Percentiles rank a stretch among this genome's conserved stretches.
These are phyloP conservation scores for Veloporphyrellus conicus DNA, from an alignment of 1,284 basidiomycete genomes.

Conservation along the genomic window DNA sequence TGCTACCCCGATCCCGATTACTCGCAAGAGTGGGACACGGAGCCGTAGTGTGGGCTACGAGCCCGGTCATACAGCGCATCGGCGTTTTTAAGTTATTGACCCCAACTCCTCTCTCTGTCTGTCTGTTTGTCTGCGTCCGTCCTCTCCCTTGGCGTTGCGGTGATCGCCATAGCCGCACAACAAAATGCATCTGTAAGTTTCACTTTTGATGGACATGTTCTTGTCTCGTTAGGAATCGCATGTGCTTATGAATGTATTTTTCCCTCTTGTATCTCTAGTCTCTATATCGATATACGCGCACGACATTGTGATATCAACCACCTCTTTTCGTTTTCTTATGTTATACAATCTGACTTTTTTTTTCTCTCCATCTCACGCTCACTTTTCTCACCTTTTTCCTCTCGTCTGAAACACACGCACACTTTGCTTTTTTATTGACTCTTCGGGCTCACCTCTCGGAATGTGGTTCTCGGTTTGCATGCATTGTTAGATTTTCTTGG, in stretches of 20 bases:
- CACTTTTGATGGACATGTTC: not conserved
- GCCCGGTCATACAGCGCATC: constrained; percentile 7
- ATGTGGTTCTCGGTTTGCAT: too few species aligned
- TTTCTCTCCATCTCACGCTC: not conserved
- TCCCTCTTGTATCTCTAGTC: constrained; percentile 15
- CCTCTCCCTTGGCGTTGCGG: not conserved
- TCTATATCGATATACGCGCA: constrained; percentile 1
- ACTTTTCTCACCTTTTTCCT: not conserved
- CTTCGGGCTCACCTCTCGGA: too few species aligned
- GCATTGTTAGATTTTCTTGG: too few species aligned
- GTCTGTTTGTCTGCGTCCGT: not conserved
- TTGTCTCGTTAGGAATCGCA: not conserved
- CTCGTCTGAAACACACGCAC: not conserved
- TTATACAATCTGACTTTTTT: not conserved
- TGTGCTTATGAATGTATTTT: constrained; percentile 13
- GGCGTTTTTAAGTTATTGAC: constrained; percentile 12
- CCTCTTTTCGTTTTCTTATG: not conserved
- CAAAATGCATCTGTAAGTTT: constrained; percentile 18
- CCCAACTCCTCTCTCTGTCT: not conserved
- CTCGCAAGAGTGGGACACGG: constrained; percentile 21
- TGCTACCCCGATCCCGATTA: constrained; percentile 20
- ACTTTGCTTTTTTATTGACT: not conserved
- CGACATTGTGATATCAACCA: constrained; percentile 8
- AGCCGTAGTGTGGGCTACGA: constrained; percentile 28
- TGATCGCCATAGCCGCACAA: not conserved